Evolutionary conservation across 371 early-diverging fungal species (phyloP).

Genomic region (Rhizopus arrhizus): DNA sequence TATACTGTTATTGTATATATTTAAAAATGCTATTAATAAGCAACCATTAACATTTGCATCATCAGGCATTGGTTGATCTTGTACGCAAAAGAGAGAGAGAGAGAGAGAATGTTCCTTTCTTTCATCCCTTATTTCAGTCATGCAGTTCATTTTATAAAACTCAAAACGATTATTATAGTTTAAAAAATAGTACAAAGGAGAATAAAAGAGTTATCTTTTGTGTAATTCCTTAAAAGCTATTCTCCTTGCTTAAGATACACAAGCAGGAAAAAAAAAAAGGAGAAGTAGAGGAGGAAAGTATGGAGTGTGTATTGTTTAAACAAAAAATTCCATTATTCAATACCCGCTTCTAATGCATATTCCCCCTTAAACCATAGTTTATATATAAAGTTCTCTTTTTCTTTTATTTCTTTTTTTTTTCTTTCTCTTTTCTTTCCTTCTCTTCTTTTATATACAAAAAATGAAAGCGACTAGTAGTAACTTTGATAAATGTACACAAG

Average conservation of each 20-base stretch:
- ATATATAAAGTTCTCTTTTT: constrained; percentile 7
- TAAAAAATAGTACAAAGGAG: too few relatives aligned
- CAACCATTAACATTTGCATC: too few relatives aligned
- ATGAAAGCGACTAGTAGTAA: constrained; percentile 9
- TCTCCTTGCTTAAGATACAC: too few relatives aligned
- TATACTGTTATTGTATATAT: too few relatives aligned
- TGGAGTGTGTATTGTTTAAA: too few relatives aligned
- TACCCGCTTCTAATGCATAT: neutral
- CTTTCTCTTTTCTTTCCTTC: constrained; percentile 7
- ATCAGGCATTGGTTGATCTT: too few relatives aligned
- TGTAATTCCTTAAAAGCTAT: too few relatives aligned
- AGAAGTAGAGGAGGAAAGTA: neutral
- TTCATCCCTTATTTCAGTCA: neutral
- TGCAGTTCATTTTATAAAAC: neutral
- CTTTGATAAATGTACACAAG: constrained; percentile 8
- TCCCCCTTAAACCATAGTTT: neutral
- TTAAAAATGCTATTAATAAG: too few relatives aligned
- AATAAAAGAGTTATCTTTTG: too few relatives aligned
- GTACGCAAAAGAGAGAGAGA: too few relatives aligned
- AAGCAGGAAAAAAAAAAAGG: neutral
- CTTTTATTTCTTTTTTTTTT: constrained; percentile 14
- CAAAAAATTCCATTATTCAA: neutral
- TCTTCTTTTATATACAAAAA: constrained; percentile 7
- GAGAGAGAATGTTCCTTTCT: neutral
- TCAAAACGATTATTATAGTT: too few relatives aligned